Evolutionary conservation across 495 filamentous ascomycete genomes (phyloP).

Genomic region (Ascobolus immersus): DNA sequence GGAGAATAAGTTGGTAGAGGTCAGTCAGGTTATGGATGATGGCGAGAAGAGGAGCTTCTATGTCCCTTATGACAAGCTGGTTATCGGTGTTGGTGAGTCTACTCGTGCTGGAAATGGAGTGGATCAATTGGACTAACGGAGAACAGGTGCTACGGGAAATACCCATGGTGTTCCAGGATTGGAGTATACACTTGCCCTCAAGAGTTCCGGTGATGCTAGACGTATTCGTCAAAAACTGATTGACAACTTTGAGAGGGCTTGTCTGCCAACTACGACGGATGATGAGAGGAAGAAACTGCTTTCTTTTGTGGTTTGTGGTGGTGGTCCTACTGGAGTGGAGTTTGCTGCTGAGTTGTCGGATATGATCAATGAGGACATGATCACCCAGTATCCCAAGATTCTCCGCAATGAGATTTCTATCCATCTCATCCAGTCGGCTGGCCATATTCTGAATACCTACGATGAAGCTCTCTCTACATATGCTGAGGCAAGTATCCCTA

Average conservation of each 20-base stretch:
- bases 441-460: conserved; percentile 94
- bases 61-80: conserved; percentile 94
- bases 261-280: conserved; percentile 71
- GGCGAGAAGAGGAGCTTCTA: conserved; percentile 64
- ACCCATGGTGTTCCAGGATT: conserved; percentile 90
- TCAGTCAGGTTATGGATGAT: conserved; percentile 41
- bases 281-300: conserved; percentile 67
- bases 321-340: conserved; percentile 75
- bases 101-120: not conserved
- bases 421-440: conserved; percentile 79
- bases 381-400: conserved; percentile 55
- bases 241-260: conserved; percentile 78
- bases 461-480: conserved; percentile 82
- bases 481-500: conserved; percentile 38
- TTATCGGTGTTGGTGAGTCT: conserved; percentile 59
- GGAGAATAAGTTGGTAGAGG: conserved; percentile 67
- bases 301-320: conserved; percentile 85
- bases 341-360: conserved; percentile 94
- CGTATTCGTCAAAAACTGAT: conserved; percentile 72
- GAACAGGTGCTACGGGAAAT: conserved; percentile 57
- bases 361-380: conserved; percentile 83
- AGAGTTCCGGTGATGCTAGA: conserved; percentile 76
- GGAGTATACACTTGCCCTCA: conserved; percentile 82
- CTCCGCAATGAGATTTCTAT: conserved; percentile 92
- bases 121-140: conserved; percentile 6